phyloP scores from a whole-genome alignment of 176 grass and related monocot genomes.

The Cocos nucifera region DNA sequence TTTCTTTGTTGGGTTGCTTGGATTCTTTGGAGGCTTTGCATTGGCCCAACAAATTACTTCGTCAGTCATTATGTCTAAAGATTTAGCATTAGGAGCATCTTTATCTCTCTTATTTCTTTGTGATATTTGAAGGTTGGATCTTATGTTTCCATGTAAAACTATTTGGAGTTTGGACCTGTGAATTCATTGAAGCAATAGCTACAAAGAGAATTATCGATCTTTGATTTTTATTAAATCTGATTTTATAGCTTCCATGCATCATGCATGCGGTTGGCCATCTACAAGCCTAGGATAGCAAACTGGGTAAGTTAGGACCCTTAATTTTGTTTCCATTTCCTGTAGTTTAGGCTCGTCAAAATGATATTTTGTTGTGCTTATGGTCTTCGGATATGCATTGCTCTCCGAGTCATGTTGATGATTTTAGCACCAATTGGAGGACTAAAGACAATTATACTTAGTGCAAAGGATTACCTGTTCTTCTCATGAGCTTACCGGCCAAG shows the following conservation, averaged over 20 bases:
- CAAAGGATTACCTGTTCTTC: background rate
- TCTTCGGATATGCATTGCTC: slow-evolving; percentile 4
- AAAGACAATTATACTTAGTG: slow-evolving; percentile 3
- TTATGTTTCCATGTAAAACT: no score
- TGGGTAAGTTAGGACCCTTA: slow-evolving; percentile 29
- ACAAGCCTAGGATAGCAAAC: slow-evolving; percentile 50
- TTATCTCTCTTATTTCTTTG: background rate
- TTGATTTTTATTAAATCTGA: background rate
- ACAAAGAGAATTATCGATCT: no score
- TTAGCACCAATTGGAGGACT: slow-evolving; percentile 4
- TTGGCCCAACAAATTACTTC: slow-evolving; percentile 45
- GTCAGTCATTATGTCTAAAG: slow-evolving; percentile 15
- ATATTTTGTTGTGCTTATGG: background rate
- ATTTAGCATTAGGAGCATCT: no score
- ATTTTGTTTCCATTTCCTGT: background rate
- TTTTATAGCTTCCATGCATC: slow-evolving; percentile 59
- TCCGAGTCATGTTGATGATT: slow-evolving; percentile 1
- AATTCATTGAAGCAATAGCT: no score
- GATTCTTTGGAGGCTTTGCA: slow-evolving; percentile 45
- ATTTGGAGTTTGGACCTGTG: no score
- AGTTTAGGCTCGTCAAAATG: background rate
- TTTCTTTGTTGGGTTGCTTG: slow-evolving; percentile 48
- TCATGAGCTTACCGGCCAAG: background rate
- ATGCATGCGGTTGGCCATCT: slow-evolving; percentile 52
- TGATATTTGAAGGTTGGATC: no score